phyloP scores from a whole-genome alignment of 2,329 filamentous ascomycete species.

The Alternaria brassicicola region DNA sequence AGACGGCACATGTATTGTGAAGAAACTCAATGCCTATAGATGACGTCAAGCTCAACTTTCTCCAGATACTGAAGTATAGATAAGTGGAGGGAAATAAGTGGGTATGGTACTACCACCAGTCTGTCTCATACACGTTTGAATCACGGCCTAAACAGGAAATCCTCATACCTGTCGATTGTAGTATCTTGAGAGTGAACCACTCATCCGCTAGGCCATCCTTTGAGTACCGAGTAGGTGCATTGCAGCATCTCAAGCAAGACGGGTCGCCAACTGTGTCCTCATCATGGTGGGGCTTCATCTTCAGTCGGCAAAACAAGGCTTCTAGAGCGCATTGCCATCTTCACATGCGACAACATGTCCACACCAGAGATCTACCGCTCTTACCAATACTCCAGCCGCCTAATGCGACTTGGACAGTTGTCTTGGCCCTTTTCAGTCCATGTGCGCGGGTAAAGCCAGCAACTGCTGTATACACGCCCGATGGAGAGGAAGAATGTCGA shows the following conservation, averaged over 20 bases:
- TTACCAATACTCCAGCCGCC: not conserved
- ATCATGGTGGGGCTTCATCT: not conserved
- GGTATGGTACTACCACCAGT: not conserved
- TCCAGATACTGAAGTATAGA: not conserved
- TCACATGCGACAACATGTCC: slow-evolving; percentile 5
- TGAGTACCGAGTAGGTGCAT: not conserved
- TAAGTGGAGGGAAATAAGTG: not conserved
- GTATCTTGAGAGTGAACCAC: not conserved
- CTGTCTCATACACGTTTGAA: not conserved
- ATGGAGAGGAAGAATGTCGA: slow-evolving; percentile 3
- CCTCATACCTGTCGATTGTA: not conserved
- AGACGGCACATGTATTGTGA: not conserved
- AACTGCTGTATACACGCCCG: not conserved
- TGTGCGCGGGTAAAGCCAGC: not conserved
- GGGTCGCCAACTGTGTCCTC: not conserved
- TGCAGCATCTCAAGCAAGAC: not conserved
- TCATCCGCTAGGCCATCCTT: not conserved
- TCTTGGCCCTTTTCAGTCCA: not conserved
- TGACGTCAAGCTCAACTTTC: not conserved
- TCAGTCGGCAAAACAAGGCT: not conserved
- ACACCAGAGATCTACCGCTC: not conserved
- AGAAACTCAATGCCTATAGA: not conserved
- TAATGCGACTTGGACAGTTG: not conserved
- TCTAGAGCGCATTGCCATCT: not conserved
- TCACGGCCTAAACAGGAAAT: not conserved